Percentiles rank a stretch among this genome's conserved stretches.
Conservation (phyloP, 306 rosid species). For the Dalbergia cultrata region DNA sequence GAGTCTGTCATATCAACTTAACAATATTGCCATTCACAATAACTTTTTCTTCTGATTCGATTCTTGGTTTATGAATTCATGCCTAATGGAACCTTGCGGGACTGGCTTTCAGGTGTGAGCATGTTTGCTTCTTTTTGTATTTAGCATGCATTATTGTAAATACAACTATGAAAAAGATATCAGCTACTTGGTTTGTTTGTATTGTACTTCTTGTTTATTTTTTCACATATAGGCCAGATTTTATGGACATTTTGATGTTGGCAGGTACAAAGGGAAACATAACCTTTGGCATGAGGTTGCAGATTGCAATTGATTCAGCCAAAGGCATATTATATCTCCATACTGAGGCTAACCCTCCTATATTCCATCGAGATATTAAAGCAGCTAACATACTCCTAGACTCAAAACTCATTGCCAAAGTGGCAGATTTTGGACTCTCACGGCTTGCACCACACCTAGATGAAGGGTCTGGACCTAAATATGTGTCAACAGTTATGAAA, state of each 20-base stretch:
- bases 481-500: constrained; percentile 89
- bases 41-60: constrained; percentile 58
- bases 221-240: not conserved
- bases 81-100: constrained; percentile 87
- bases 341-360: constrained; percentile 93
- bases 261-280: constrained; percentile 66
- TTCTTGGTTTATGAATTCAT: constrained; percentile 91
- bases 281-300: constrained; percentile 67
- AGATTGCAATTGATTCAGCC: constrained; percentile 80
- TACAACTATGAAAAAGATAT: not conserved
- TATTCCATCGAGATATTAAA: constrained; percentile 92
- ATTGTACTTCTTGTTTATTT: no score
- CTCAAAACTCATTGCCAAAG: constrained; percentile 71
- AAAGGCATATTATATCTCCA: constrained; percentile 91
- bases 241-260: constrained; percentile 40
- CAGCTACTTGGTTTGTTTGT: not conserved
- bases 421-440: constrained; percentile 94
- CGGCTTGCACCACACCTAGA: constrained; percentile 78
- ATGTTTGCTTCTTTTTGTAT: not conserved
- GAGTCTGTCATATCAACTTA: not conserved
- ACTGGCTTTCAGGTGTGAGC: constrained; percentile 79
- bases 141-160: not conserved
- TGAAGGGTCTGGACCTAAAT: constrained; percentile 66
- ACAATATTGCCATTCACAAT: constrained; percentile 39
- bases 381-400: constrained; percentile 89